Conservation (phyloP, 257 asterid species). For the Eucommia ulmoides region DNA sequence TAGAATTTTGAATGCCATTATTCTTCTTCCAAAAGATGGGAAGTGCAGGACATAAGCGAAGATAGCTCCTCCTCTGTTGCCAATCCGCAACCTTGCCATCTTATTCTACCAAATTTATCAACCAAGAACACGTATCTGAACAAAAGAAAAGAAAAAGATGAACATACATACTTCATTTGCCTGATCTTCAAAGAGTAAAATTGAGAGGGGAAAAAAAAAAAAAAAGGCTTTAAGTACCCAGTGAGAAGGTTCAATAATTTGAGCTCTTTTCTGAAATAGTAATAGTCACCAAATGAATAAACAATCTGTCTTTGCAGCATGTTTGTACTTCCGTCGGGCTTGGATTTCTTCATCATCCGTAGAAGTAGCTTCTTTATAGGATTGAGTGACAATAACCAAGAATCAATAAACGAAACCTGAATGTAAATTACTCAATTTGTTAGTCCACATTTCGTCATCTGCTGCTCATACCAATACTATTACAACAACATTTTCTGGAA, state of each 20-base stretch:
- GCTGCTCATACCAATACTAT: too few relatives aligned
- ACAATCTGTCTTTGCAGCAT: conserved; percentile 42
- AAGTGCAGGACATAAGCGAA: conserved; percentile 61
- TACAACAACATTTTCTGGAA: too few relatives aligned
- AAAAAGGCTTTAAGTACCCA: conserved; percentile 39
- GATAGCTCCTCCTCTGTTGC: conserved; percentile 78
- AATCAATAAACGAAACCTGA: conserved; percentile 77
- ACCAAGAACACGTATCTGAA: conserved; percentile 70
- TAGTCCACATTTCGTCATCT: too few relatives aligned
- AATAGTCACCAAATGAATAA: conserved; percentile 81
- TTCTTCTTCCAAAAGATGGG: conserved; percentile 49
- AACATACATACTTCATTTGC: conserved; percentile 1
- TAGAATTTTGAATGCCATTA: too few relatives aligned
- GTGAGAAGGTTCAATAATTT: conserved; percentile 69
- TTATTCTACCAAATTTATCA: conserved; percentile 70
- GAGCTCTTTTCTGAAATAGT: conserved; percentile 85
- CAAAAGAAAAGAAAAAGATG: background rate
- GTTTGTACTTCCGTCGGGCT: conserved; percentile 28
- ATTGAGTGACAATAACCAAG: conserved; percentile 52
- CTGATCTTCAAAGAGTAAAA: too few relatives aligned
- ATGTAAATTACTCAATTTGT: conserved; percentile 5
- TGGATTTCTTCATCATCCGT: conserved; percentile 60
- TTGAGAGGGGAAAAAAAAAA: too few relatives aligned
- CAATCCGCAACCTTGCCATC: conserved; percentile 84
- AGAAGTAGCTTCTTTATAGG: conserved; percentile 71